A percentile compares a stretch with the other conserved stretches of the same genome.
Conservation (phyloP, 2,329 filamentous ascomycete genomes). For the Fusarium armeniacum region DNA sequence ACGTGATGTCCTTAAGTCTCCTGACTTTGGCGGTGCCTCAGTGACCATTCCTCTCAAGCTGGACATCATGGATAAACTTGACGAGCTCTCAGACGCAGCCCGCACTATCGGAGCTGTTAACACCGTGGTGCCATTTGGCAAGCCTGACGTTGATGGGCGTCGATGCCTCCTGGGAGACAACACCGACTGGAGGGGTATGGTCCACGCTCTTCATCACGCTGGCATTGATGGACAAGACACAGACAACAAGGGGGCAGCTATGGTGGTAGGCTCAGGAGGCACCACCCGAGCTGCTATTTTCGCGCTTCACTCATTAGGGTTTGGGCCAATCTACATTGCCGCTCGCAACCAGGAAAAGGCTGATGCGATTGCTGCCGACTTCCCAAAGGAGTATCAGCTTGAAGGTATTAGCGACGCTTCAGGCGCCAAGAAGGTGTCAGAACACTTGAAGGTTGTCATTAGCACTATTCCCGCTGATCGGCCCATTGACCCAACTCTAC, state of each 20-base stretch:
- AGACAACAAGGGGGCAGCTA: conserved; percentile 75
- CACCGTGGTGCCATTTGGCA: conserved; percentile 79
- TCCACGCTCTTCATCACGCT: conserved; percentile 78
- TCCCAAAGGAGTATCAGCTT: conserved; percentile 81
- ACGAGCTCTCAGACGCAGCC: conserved; percentile 84
- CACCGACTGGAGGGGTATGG: conserved; percentile 96
- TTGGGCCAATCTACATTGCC: conserved; percentile 87
- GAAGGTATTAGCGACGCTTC: conserved; percentile 68
- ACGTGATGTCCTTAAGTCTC: conserved; percentile 73
- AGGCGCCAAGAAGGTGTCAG: conserved; percentile 64
- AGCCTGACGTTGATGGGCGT: conserved; percentile 57
- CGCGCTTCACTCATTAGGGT: conserved; percentile 85
- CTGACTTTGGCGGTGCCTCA: conserved; percentile 90
- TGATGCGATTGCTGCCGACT: conserved; percentile 75
- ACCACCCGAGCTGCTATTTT: conserved; percentile 94
- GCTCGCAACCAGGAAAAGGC: conserved; percentile 82
- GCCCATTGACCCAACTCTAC: conserved; percentile 80
- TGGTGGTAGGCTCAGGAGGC: conserved; percentile 92
- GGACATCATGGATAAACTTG: conserved; percentile 84
- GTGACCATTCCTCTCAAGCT: conserved; percentile 97
- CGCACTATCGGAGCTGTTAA: conserved; percentile 92
- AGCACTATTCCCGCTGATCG: conserved; percentile 92
- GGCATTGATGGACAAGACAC: conserved; percentile 64
- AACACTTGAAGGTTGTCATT: conserved; percentile 75
- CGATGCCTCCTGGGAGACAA: conserved; percentile 84